phyloP scores from a whole-genome alignment of 2,329 filamentous ascomycete genomes.

The Microdochium nivale region DNA sequence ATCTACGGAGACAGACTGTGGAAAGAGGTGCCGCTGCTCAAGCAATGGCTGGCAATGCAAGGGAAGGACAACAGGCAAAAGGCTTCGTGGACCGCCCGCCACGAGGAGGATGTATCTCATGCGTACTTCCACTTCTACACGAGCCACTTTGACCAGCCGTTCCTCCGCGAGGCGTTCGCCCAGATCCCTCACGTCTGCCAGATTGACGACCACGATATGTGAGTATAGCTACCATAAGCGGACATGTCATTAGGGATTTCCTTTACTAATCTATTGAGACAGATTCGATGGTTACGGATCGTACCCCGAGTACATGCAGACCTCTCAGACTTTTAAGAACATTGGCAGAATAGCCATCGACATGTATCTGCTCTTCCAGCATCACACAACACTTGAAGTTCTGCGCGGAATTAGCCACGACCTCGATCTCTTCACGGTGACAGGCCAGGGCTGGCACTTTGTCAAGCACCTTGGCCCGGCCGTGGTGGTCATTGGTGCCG shows the following conservation, averaged over 20 bases:
- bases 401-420: conserved; percentile 84
- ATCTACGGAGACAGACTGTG: conserved; percentile 93
- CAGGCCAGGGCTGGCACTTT: conserved; percentile 97
- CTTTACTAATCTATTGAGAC: conserved; percentile 6
- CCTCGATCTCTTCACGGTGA: conserved; percentile 89
- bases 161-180: conserved; percentile 88
- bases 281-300: conserved; percentile 97
- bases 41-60: conserved; percentile 90
- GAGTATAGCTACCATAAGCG: conserved; percentile 33
- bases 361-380: conserved; percentile 97
- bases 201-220: conserved; percentile 97
- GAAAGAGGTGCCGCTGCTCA: conserved; percentile 89
- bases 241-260: neutral
- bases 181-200: conserved; percentile 93
- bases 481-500: conserved; percentile 80
- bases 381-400: conserved; percentile 92
- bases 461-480: conserved; percentile 92
- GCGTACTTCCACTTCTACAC: conserved; percentile 99
- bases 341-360: conserved; percentile 92
- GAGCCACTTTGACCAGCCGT: conserved; percentile 95
- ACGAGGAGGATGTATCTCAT: conserved; percentile 91
- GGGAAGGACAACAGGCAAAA: conserved; percentile 91
- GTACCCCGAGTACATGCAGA: conserved; percentile 97
- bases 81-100: conserved; percentile 82
- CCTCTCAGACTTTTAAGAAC: conserved; percentile 95